Base-by-base conservation (phyloP, 2,329 filamentous ascomycete species). In the Fusarium sublunatum region DNA sequence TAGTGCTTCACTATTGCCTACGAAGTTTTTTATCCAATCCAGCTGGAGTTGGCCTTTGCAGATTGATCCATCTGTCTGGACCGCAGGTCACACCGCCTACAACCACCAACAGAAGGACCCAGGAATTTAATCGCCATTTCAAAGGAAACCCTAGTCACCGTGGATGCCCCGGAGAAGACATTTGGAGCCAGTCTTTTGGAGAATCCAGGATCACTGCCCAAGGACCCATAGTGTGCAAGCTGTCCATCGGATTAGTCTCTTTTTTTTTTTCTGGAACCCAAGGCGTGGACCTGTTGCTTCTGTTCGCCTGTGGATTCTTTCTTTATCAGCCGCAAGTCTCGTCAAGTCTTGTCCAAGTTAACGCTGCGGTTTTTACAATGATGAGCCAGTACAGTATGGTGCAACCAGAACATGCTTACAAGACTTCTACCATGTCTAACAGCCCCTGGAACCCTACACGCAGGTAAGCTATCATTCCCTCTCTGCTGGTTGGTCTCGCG, bases 381-480 rank as follows among this genome's bases (percentile, higher is more conserved):
- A 76, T 77, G 75, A 74, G 74, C 69, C 72, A 73, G 58, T 72
- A 74, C 70, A 74, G 77, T 62, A 81, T 82, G 80, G 76, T 79
- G 40, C 79, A 81, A 64, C 76, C 79, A 70, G 79, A 82, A 50
- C 77, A 80, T 76, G 75, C 78, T 61, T 83, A 83, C 74, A 79
- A 78, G 71, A 76, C 74, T 62, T 71, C 81, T 65, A 75, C 75
- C 70, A 77, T 78, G 73, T 74, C 80, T 60, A 79, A 77, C 73
- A 78, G 81, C 67, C 77, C 81, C 55, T 85, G 83, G 83, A 78
- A 79, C 64, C 72, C 80, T 64, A 76, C 79, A 65, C 81, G 80
- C 76, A 86, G 82, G 83, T 86, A 80, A 79, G 81, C 75, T 42
- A 25, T 49, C 49, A 48, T 55, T 42, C 51, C 44, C 39, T 48